Conservation (phyloP, 2,329 filamentous ascomycete genomes). For the Alternaria incomplexa region DNA sequence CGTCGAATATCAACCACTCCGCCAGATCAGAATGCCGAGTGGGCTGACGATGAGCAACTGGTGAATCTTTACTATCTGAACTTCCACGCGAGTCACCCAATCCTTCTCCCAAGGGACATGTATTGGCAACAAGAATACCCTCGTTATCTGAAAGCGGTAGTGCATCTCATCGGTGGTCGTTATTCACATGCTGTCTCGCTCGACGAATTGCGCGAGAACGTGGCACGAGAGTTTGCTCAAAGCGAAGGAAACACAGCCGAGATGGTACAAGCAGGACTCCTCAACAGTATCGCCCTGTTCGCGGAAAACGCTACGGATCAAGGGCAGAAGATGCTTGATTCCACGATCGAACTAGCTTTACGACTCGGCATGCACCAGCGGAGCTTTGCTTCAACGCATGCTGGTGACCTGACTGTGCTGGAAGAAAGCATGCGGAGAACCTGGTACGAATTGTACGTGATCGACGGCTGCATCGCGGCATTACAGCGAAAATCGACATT, state of each 20-base stretch:
- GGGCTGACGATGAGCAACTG: slow-evolving; percentile 36
- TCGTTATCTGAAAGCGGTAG: slow-evolving; percentile 55
- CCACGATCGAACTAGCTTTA: slow-evolving; percentile 73
- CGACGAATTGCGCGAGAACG: slow-evolving; percentile 43
- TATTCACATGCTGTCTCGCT: slow-evolving; percentile 52
- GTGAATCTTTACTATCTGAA: slow-evolving; percentile 58
- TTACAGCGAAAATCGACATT: slow-evolving; percentile 74
- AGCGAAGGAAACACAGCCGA: slow-evolving; percentile 48
- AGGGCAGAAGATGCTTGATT: slow-evolving; percentile 67
- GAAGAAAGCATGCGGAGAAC: slow-evolving; percentile 84
- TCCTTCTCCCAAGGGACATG: slow-evolving; percentile 55
- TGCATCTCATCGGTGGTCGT: slow-evolving; percentile 60
- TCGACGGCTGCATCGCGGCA: slow-evolving; percentile 80
- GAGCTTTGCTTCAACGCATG: slow-evolving; percentile 67
- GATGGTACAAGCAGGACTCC: slow-evolving; percentile 74
- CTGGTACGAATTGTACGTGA: slow-evolving; percentile 82
- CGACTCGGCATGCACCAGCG: slow-evolving; percentile 74
- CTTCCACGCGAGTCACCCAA: slow-evolving; percentile 60
- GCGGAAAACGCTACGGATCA: slow-evolving; percentile 71
- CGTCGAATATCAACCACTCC: not conserved
- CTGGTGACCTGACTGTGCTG: slow-evolving; percentile 66
- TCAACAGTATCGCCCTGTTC: slow-evolving; percentile 76
- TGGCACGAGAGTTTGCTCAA: slow-evolving; percentile 13
- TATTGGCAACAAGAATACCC: slow-evolving; percentile 44
- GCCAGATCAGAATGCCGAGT: not conserved